These are phyloP conservation scores for Primulina tabacum DNA, from an alignment of 257 asterid species.

Conservation along the genomic window DNA sequence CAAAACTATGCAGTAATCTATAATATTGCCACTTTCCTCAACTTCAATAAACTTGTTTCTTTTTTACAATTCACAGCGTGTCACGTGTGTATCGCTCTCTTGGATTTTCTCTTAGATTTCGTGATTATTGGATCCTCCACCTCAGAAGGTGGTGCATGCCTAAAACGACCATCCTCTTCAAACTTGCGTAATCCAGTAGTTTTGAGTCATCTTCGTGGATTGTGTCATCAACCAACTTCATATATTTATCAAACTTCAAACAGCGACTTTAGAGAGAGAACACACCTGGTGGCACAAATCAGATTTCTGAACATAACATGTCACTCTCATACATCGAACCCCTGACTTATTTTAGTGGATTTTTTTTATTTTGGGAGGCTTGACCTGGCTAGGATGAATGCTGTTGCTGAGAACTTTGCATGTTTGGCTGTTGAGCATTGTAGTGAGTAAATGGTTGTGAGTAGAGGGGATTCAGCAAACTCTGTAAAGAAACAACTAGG, in stretches of 20 bases:
- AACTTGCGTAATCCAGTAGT: conserved; percentile 30
- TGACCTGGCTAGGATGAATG: conserved; percentile 63
- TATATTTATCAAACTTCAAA: conserved; percentile 35
- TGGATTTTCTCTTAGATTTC: conserved; percentile 35
- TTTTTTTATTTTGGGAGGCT: conserved; percentile 71
- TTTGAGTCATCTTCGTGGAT: conserved; percentile 27
- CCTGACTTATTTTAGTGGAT: conserved; percentile 73
- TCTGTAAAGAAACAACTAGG: conserved; percentile 39
- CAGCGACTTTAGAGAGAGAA: conserved; percentile 35
- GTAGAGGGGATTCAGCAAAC: conserved; percentile 68
- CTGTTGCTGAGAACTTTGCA: conserved; percentile 70
- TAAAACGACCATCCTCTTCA: conserved; percentile 26
- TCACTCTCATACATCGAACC: conserved; percentile 12
- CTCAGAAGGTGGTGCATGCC: conserved; percentile 43
- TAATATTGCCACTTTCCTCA: conserved; percentile 18
- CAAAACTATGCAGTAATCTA: conserved; percentile 28
- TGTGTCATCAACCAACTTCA: conserved; percentile 26
- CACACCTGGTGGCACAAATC: conserved; percentile 52
- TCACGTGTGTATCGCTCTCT: conserved; percentile 27
- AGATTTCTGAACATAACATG: conserved; percentile 48
- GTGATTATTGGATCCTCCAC: conserved; percentile 32
- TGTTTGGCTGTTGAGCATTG: conserved; percentile 58
- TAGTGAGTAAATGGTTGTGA: conserved; percentile 84
- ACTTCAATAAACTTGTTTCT: conserved; percentile 14
- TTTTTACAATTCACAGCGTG: conserved; percentile 36